Evolutionary conservation across 139 green algal species (phyloP).

Genomic region (Chlamydomonas sp.): DNA sequence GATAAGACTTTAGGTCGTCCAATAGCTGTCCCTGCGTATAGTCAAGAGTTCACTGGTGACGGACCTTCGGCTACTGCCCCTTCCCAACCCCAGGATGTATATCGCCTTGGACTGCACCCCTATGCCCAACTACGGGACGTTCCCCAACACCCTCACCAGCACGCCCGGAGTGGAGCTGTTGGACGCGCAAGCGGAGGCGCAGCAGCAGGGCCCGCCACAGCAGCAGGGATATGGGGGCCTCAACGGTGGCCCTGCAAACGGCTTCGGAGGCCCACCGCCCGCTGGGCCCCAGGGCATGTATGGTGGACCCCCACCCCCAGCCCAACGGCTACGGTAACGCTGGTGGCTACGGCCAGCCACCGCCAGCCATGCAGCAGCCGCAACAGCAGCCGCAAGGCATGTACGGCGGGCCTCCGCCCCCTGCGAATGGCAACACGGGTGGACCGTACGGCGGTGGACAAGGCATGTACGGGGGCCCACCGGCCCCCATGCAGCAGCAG

Average conservation of each 20-base stretch:
- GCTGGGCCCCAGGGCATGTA: not conserved
- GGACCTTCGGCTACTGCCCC: not conserved
- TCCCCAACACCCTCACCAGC: not conserved
- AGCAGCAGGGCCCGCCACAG: not conserved
- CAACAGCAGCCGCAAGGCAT: slow-evolving; percentile 1
- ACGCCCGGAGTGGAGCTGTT: not conserved
- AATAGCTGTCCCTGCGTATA: not conserved
- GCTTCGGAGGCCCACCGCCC: not conserved
- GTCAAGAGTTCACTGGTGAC: not conserved
- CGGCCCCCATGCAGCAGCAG: not conserved
- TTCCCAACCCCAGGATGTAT: slow-evolving; percentile 11
- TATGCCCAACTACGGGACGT: slow-evolving; percentile 5
- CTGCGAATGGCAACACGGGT: not conserved
- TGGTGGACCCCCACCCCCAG: not conserved
- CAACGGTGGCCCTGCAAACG: not conserved
- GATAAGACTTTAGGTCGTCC: no score
- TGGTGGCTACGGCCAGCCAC: slow-evolving; percentile 22
- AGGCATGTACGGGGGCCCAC: slow-evolving; percentile 7
- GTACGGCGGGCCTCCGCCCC: slow-evolving; percentile 39
- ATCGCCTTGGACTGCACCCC: slow-evolving; percentile 9
- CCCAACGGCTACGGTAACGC: not conserved
- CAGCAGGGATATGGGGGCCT: not conserved
- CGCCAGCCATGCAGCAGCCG: not conserved
- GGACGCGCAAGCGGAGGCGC: not conserved
- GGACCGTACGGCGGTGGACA: not conserved